phyloP scores from a whole-genome alignment of 768 basidiomycete genomes.

The Termitomyces sp. region DNA sequence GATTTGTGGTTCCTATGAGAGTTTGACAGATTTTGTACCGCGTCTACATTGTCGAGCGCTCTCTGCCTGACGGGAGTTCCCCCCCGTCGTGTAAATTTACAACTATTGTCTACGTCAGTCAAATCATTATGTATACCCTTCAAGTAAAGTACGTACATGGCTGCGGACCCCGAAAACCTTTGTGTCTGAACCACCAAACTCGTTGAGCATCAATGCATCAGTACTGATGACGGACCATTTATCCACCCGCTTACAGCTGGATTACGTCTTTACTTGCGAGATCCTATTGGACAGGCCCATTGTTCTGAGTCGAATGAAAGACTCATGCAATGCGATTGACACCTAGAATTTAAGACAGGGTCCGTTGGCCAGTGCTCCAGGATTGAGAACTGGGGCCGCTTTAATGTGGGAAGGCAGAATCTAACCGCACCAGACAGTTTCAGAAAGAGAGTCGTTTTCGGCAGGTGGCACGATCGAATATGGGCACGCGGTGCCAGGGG shows the following conservation, averaged over 20 bases:
- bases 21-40: background rate
- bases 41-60: background rate
- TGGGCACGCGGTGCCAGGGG: constrained; percentile 13
- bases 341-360: background rate
- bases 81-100: background rate
- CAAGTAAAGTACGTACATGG: constrained; percentile 4
- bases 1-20: background rate
- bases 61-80: background rate
- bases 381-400: background rate
- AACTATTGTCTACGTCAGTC: constrained; percentile 8
- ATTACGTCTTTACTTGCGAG: background rate
- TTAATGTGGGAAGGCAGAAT: background rate
- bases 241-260: background rate
- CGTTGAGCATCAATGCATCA: background rate
- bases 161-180: constrained; percentile 2
- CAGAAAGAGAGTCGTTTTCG: background rate
- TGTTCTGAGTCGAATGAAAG: background rate
- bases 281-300: background rate
- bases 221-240: background rate
- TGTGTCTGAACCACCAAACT: background rate
- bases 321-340: no score
- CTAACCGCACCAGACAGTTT: background rate
- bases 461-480: constrained; percentile 1
- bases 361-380: background rate
- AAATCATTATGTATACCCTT: constrained; percentile 7